phyloP scores from a whole-genome alignment of 1,139 yeast genomes.

The Yamadazyma sp. region DNA sequence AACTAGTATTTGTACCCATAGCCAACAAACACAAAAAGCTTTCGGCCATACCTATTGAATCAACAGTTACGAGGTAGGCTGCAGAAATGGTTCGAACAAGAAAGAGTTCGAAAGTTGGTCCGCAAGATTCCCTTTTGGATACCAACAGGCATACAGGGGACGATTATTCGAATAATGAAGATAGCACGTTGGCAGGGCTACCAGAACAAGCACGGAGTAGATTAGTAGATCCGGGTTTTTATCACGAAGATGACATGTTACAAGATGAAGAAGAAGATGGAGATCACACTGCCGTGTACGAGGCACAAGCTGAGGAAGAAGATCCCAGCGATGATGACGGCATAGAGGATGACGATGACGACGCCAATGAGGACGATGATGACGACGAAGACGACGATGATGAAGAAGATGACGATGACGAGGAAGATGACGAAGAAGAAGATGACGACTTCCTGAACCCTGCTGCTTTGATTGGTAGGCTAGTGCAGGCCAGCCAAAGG shows the following conservation, averaged over 20 bases:
- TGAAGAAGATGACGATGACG: not conserved
- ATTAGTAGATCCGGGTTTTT: not conserved
- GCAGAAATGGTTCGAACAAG: conserved; percentile 3
- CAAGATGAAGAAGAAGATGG: conserved; percentile 1
- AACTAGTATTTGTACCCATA: too few species aligned
- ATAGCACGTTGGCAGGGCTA: conserved; percentile 22
- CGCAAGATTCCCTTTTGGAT: not conserved
- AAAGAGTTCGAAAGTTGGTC: not conserved
- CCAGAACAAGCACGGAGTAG: conserved; percentile 24
- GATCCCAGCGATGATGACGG: too few species aligned
- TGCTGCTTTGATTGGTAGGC: conserved; percentile 1
- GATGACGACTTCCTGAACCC: not conserved
- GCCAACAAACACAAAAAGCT: too few species aligned
- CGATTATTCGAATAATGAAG: conserved; percentile 24
- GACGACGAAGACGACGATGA: not conserved
- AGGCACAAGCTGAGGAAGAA: not conserved
- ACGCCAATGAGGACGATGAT: not conserved
- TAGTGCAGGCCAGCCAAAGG: not conserved
- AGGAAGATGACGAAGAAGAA: not conserved
- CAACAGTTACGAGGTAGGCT: too few species aligned
- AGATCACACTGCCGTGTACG: too few species aligned
- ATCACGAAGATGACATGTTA: conserved; percentile 1
- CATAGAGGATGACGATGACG: not conserved
- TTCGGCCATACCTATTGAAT: too few species aligned
- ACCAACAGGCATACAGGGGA: conserved; percentile 8